These are phyloP conservation scores for Sanguinoderma infundibulare DNA, from an alignment of 1,284 basidiomycete species.

Conservation along the genomic window DNA sequence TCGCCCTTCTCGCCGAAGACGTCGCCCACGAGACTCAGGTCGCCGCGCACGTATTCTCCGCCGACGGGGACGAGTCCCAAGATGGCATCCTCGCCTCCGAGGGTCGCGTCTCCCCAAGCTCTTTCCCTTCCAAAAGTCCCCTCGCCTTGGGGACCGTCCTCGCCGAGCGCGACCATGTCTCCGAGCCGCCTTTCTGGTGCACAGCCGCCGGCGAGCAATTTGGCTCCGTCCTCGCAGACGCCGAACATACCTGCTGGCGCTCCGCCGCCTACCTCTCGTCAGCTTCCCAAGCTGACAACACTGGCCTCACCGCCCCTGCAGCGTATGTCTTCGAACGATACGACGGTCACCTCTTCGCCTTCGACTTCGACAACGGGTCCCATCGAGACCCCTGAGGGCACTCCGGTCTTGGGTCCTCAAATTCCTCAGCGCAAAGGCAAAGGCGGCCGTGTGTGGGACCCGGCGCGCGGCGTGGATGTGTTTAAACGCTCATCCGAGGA, in stretches of 20 bases:
- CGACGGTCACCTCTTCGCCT: conserved; percentile 41
- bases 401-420: conserved; percentile 25
- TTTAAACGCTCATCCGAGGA: conserved; percentile 86
- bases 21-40: conserved; percentile 38
- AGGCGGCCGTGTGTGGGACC: conserved; percentile 72
- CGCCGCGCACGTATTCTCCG: conserved; percentile 40
- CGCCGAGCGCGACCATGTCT: conserved; percentile 20
- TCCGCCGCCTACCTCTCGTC: conserved; percentile 20
- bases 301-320: conserved; percentile 30
- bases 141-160: conserved; percentile 19
- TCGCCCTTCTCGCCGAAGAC: conserved; percentile 36
- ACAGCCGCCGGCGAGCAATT: conserved; percentile 27
- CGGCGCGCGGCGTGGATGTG: conserved; percentile 76
- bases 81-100: conserved; percentile 23
- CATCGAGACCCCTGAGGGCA: conserved; percentile 30
- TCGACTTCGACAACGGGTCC: conserved; percentile 57
- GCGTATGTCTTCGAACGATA: conserved; percentile 39
- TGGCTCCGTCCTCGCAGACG: conserved; percentile 26
- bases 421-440: conserved; percentile 28
- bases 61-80: conserved; percentile 31
- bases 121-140: conserved; percentile 25
- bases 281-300: conserved; percentile 31
- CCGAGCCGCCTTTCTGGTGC: conserved; percentile 24
- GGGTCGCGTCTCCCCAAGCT: conserved; percentile 14
- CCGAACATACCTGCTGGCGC: conserved; percentile 31